Base-by-base conservation (phyloP, 257 asterid genomes). In the Galeopsis tetrahit region DNA sequence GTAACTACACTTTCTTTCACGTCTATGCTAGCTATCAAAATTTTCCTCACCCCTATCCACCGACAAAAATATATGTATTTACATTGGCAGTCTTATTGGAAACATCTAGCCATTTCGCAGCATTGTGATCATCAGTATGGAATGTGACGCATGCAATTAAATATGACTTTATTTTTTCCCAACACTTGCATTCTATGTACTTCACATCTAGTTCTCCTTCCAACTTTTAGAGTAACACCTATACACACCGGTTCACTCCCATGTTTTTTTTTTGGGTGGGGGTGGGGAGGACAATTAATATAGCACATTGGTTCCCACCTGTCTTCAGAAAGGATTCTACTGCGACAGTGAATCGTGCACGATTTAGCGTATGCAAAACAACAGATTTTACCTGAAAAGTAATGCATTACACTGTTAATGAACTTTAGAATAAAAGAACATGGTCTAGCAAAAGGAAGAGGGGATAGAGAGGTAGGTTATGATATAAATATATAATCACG, bases 301-400 rank as follows among this genome's bases (percentile, higher is more conserved):
- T 48, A n/a, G 32, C 68, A 52, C 31, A 31, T 28, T 48, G 48
- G 61, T 63, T 68, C 62, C 56, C 69, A 88, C 99, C 99, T 80
- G 98, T 87, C 79, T 78, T 92, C 55, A 95, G 89, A 84, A 88
- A 95, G 68, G 97, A 87, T 77, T 95, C 99, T 52, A 83, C 98
- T 3, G 99, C 98, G 74, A 95, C 98, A 61, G 96, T 90, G 70
- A 95, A 95, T 85, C 99, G 83, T 71, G 98, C 99, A 42, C 95
- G 90, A 75, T 95, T 95, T 68, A 95, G 88, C 11, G 97, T 92
- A 69, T 87, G 96, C 85, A 95, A 75, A 66, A 95, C 99, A 78
- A 95, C 94, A 66, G 98, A 92, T 87, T 86, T 95, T 78, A 92
- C 96, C 98, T 92, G 87, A 48, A 72, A 69, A 71, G 28, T 21